These are phyloP conservation scores for Colletotrichum horii DNA, from an alignment of 2,329 filamentous ascomycete genomes.

Conservation along the genomic window DNA sequence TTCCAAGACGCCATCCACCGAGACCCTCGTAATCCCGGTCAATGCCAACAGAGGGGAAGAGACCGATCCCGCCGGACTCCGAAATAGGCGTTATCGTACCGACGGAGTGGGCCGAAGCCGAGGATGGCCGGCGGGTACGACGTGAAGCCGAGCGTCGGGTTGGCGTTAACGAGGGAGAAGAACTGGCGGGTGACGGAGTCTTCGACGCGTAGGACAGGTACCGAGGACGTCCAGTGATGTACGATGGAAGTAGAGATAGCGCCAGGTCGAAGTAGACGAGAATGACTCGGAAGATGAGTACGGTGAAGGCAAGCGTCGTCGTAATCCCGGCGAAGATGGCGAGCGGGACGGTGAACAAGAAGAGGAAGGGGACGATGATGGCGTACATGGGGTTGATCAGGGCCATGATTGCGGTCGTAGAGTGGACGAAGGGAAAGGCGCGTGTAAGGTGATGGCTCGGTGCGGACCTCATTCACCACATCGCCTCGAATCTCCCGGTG, in stretches of 20 bases:
- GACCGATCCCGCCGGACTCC: constrained; percentile 38
- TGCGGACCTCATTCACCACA: not conserved
- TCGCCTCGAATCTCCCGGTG: not conserved
- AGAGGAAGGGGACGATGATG: constrained; percentile 66
- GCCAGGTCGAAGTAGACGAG: constrained; percentile 69
- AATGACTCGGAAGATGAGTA: constrained; percentile 65
- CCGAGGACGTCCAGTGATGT: constrained; percentile 48
- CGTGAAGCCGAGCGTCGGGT: constrained; percentile 13
- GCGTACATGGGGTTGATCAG: constrained; percentile 59
- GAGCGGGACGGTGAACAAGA: constrained; percentile 67
- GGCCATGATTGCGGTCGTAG: constrained; percentile 44
- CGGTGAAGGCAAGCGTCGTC: constrained; percentile 63
- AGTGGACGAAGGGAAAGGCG: not conserved
- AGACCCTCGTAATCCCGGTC: constrained; percentile 65
- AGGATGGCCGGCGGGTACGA: constrained; percentile 7
- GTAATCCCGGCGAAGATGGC: constrained; percentile 68
- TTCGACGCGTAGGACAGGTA: constrained; percentile 31
- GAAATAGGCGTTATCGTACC: constrained; percentile 23
- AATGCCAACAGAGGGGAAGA: constrained; percentile 54
- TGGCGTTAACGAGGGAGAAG: constrained; percentile 22
- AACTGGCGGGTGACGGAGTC: constrained; percentile 22
- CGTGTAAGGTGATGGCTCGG: not conserved
- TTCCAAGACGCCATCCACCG: constrained; percentile 59
- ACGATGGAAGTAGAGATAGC: constrained; percentile 61
- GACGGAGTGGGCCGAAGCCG: constrained; percentile 4